phyloP scores from a whole-genome alignment of 768 basidiomycete species.

The Tylopilus sp. region DNA sequence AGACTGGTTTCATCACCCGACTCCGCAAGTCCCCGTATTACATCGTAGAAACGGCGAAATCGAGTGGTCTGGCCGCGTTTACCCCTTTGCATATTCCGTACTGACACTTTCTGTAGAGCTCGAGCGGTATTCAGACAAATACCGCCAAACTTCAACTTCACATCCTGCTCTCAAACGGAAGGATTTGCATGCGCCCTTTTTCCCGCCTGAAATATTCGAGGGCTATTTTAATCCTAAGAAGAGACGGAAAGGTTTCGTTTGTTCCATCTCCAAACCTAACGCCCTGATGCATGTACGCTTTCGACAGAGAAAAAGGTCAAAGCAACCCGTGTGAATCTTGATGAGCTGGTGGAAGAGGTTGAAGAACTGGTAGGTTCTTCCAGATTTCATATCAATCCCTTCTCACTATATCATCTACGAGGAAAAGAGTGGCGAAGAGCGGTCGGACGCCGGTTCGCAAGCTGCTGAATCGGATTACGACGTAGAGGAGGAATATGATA shows the following conservation, averaged over 20 bases:
- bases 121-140: constrained; percentile 82
- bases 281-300: not conserved
- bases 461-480: constrained; percentile 73
- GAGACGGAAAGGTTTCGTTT: constrained; percentile 46
- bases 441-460: constrained; percentile 65
- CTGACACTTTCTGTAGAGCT: constrained; percentile 46
- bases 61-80: constrained; percentile 41
- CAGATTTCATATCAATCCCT: not conserved
- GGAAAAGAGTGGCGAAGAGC: constrained; percentile 72
- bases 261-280: not conserved
- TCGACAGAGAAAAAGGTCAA: constrained; percentile 30
- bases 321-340: constrained; percentile 55
- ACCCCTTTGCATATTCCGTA: not conserved
- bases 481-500: constrained; percentile 87
- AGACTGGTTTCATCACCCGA: constrained; percentile 62
- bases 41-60: constrained; percentile 67
- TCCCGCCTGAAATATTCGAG: constrained; percentile 73
- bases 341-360: constrained; percentile 63
- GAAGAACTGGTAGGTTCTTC: constrained; percentile 48
- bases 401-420: constrained; percentile 22
- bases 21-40: constrained; percentile 72
- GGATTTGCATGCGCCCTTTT: constrained; percentile 72
- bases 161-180: constrained; percentile 68
- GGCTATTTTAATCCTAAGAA: constrained; percentile 75
- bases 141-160: constrained; percentile 55